Evolutionary conservation across 345 rosid genomes (phyloP), one percentile per base, ranked within the genome.

Genomic region (Eucalyptus shirleyi): DNA sequence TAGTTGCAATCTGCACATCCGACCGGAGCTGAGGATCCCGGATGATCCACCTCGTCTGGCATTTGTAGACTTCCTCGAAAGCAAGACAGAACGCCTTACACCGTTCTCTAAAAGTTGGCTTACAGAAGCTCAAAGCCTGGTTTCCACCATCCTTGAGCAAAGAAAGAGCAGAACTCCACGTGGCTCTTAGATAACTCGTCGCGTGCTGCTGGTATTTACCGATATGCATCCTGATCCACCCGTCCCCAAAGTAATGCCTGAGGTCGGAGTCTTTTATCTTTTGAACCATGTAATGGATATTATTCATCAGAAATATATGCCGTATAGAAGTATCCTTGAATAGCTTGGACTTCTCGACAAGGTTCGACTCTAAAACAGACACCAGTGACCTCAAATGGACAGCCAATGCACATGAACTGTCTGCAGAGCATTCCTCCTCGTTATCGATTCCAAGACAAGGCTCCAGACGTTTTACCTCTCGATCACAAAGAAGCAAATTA

Each of bases 261-360:
- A 97, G 97, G 81, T 96, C 94, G 2, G 97, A 96, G 89, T 89
- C 92, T 86, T 95, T 95, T 7, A 96, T 94, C 93, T 96, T 96
- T 87, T 96, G 94, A 53, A 96, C 97, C 94, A 95, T 91, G 93
- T 97, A 97, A 89, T 94, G 95, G 86, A 91, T 92, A 92, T 96
- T 97, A 91, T 97, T 97, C 91, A 96, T 93, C 88, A 95, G 21
- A 90, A 97, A 96, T 8, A 97, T 91, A 82, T 82, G 90, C n/a
- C 40, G 92, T 86, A 97, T 87, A 10, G 96, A 80, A 88, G 89
- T 92, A 62, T 95, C 94, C 83, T 94, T 89, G 91, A 96, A 95
- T 24, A 95, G 88, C 89, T 91, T 92, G 47, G 98, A 92, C 92
- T 95, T 96, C 13, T 87, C 87, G 7, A 51, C 80, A 32, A 97